Base-by-base conservation (phyloP, 2,329 filamentous ascomycete species). In the Apiospora marii region DNA sequence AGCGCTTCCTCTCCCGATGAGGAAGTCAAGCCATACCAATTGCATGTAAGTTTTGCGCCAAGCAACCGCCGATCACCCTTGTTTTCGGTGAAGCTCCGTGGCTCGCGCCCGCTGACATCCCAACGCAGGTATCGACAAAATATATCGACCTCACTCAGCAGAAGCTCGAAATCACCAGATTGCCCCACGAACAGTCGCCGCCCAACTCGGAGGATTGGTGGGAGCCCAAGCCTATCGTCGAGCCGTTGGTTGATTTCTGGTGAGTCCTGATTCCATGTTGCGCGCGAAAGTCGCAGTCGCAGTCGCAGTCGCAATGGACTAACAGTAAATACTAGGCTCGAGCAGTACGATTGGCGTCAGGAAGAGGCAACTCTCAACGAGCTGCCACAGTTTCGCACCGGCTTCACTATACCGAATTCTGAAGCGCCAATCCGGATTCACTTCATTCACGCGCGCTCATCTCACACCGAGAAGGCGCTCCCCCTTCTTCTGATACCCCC, bases 161-260 rank as follows among this genome's bases (percentile, higher is more conserved):
- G 79, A 94, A 93, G 80, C 85, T 93, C 13, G 89, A 92, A 77
- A 84, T 93, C 67, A 91, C 90, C 30, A 85, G 92, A 72, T 81
- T 93, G 43, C 92, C 92, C 53, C 88, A 90, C 76, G 90, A 92
- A 76, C 78, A 85, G 2, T 81, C 84, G 10, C 79, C 87, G 12
- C 83, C 86, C 2, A 85, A 83, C 72, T 85, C 85, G 44, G 81
- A 83, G 64, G 84, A 86, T 74, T 90, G 87, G 87, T 89, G 87
- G 82, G 87, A 90, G 73, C 88, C 90, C 1, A 92, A 92, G 78
- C 81, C 85, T 41, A 85, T 87, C 64, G 83, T 93, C 70, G 91
- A 93, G 80, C 87, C 89, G 27, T 81, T 93, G 74, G 85, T 93
- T 72, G 91, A 93, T 79, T 92, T 86, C 77, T 92, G 91, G 89